Conservation (phyloP, 1,284 basidiomycete species). For the Thecaphora thlaspeos region DNA sequence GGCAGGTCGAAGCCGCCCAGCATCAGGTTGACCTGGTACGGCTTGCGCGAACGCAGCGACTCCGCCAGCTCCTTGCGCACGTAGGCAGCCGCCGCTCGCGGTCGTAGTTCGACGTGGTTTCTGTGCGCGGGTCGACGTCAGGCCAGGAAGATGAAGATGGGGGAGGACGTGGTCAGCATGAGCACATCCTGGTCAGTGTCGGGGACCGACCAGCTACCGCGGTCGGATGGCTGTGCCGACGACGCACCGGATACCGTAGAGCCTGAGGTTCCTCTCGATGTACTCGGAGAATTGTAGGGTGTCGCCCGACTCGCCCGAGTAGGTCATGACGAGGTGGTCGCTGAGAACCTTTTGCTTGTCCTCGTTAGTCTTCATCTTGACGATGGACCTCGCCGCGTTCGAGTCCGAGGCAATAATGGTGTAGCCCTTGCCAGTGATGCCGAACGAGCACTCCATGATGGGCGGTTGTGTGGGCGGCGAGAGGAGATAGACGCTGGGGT, state of each 20-base stretch:
- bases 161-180: too few species aligned
- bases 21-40: constrained; percentile 89
- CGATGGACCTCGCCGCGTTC: constrained; percentile 81
- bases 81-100: constrained; percentile 88
- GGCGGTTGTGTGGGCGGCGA: background rate
- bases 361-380: constrained; percentile 95
- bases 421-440: constrained; percentile 59
- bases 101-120: constrained; percentile 75
- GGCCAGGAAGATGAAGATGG: too few species aligned
- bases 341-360: constrained; percentile 94
- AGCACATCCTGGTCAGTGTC: too few species aligned
- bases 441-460: constrained; percentile 62
- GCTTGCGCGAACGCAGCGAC: constrained; percentile 79
- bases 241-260: constrained; percentile 88
- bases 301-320: constrained; percentile 88
- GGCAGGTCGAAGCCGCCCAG: constrained; percentile 85
- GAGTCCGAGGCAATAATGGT: constrained; percentile 74
- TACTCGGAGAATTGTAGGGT: constrained; percentile 96
- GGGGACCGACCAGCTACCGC: background rate
- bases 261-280: constrained; percentile 88
- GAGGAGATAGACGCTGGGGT: too few species aligned
- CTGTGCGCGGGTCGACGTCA: constrained; percentile 28
- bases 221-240: background rate
- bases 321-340: constrained; percentile 91
- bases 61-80: constrained; percentile 86